These are phyloP conservation scores for Colletotrichum echinochloae DNA, from an alignment of 2,329 filamentous ascomycete genomes.

Conservation along the genomic window DNA sequence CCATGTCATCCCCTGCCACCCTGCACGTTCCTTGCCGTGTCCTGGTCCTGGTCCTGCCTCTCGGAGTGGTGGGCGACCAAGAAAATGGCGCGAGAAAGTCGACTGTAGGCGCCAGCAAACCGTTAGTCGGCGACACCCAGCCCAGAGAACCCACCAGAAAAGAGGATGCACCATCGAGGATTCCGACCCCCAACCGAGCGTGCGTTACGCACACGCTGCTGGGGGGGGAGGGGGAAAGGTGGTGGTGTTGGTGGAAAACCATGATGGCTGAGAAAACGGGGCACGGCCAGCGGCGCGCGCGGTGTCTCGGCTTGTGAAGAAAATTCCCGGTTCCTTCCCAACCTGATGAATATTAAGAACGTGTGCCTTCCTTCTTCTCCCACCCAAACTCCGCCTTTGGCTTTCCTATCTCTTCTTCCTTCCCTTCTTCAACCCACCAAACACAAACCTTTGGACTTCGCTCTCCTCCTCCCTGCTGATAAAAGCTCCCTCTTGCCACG, in stretches of 20 bases:
- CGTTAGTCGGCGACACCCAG: slow-evolving; percentile 23
- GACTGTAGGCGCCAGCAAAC: not conserved
- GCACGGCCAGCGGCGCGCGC: slow-evolving; percentile 16
- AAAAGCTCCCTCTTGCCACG: slow-evolving; percentile 11
- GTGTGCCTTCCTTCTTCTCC: slow-evolving; percentile 17
- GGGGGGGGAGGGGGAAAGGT: not conserved
- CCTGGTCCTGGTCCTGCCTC: not conserved
- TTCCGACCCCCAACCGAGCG: slow-evolving; percentile 24
- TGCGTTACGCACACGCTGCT: slow-evolving; percentile 7
- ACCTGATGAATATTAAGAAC: slow-evolving; percentile 28
- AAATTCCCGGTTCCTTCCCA: slow-evolving; percentile 23
- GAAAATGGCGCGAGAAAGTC: slow-evolving; percentile 1
- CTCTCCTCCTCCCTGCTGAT: slow-evolving; percentile 41
- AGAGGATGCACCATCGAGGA: not conserved
- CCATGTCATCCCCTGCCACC: slow-evolving; percentile 25
- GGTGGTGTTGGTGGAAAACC: not conserved
- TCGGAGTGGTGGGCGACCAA: not conserved
- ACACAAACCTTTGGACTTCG: not conserved
- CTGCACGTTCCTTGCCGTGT: slow-evolving; percentile 5
- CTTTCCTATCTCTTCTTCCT: not conserved
- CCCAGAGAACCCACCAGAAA: slow-evolving; percentile 15
- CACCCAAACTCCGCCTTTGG: not conserved
- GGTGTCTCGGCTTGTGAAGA: slow-evolving; percentile 35
- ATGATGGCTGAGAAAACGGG: slow-evolving; percentile 1
- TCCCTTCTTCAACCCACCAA: slow-evolving; percentile 26